Evolutionary conservation across 345 rosid genomes (phyloP).

Genomic region (Melaleuca quinquenervia): DNA sequence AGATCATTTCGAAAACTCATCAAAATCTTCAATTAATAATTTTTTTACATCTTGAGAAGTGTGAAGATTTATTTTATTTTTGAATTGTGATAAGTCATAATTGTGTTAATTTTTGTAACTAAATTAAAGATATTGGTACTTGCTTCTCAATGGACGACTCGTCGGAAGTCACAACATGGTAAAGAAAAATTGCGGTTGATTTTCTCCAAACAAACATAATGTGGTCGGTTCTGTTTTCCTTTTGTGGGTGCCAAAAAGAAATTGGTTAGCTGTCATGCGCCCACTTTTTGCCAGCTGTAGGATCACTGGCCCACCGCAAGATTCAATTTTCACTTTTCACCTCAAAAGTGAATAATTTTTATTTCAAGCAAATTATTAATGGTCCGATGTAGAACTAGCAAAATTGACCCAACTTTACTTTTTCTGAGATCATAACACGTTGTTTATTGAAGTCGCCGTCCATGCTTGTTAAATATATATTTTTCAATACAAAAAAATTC

Average conservation of each 20-base stretch:
- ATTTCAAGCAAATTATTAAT: not conserved
- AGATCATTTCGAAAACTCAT: not conserved
- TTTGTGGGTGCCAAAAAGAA: too few species aligned
- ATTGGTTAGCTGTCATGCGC: too few species aligned
- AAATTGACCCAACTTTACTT: too few species aligned
- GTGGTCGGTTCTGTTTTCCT: not conserved
- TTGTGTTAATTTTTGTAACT: not conserved
- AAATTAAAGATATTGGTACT: not conserved
- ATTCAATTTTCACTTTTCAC: not conserved
- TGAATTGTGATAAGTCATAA: not conserved
- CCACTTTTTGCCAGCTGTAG: too few species aligned
- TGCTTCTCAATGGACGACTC: not conserved
- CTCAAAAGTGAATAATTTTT: not conserved
- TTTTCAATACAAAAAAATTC: too few species aligned
- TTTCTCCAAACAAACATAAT: not conserved
- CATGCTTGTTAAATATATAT: not conserved
- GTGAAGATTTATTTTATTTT: not conserved
- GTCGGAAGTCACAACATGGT: not conserved
- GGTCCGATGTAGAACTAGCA: not conserved
- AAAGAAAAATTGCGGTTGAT: not conserved
- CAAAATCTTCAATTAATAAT: not conserved
- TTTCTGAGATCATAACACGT: not conserved
- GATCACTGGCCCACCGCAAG: fast-evolving
- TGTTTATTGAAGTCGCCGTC: not conserved
- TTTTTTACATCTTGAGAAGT: not conserved